Base-by-base conservation (phyloP, 2,329 filamentous ascomycete species). In the Aureobasidium sp. region DNA sequence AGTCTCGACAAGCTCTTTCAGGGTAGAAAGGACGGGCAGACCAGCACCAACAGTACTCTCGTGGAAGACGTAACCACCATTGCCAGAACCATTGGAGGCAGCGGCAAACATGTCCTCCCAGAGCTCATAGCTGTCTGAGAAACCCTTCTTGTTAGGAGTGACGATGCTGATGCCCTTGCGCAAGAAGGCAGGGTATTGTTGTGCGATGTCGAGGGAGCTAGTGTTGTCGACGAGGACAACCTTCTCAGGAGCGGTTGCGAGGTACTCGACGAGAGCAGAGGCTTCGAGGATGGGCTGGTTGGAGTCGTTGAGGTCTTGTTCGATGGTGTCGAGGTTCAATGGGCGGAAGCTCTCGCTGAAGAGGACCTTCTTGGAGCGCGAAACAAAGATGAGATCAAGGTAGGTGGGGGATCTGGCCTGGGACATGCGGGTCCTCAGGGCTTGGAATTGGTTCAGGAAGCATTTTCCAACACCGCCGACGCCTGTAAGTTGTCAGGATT, bases 101-200 rank as follows among this genome's bases (percentile, higher is more conserved):
- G 90, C 83, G 3, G 79, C 77, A 75, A 96, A 95, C 71, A 99
- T 97, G 65, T 89, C 85, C 70, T 90, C 83, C 92, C 93, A 99
- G 61, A 96, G 79, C 68, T 85, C 80, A 69, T 90, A 86, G 49
- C 84, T 86, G 62, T 89, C 86, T 0, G 91, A 95, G 77, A 99
- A 99, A 15, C 89, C 93, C 78, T 99, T 99, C 81, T 99, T 99
- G 82, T 97, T 99, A 47, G 94, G 92, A 0, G 94, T 99, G 32
- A 97, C 90, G 69, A 99, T 86, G 75, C 86, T 93, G 74, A 99
- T 87, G 13, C 92, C 93, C 65, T 86, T 84, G 69, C 84, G 82
- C 64, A 99, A 79, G 75, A 96, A 90, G 50, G 83, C 75, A 1
- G 94, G 92, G 75, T 99, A 99, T 34, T 84, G 78, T 64, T 89